Evolutionary conservation across 106 monocot species (phyloP).

Genomic region (Allium fistulosum): DNA sequence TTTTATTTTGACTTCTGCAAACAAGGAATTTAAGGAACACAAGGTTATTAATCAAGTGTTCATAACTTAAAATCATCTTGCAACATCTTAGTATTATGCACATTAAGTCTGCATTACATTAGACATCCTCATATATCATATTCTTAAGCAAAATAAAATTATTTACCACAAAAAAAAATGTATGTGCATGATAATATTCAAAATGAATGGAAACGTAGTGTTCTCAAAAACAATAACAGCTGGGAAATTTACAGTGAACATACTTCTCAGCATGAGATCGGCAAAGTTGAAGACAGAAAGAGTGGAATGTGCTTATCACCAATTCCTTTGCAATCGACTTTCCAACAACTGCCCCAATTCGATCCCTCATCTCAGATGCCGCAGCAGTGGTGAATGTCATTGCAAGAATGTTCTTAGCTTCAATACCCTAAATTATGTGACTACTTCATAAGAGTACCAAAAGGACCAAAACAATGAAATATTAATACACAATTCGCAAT

Average conservation of each 20-base stretch:
- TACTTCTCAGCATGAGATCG: constrained; percentile 86
- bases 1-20: too few relatives aligned
- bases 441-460: neutral
- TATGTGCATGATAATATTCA: neutral
- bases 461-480: neutral
- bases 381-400: constrained; percentile 97
- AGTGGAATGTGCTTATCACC: constrained; percentile 81
- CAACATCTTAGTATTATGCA: too few relatives aligned
- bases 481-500: too few relatives aligned
- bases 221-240: neutral
- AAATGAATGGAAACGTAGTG: neutral
- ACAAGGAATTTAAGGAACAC: too few relatives aligned
- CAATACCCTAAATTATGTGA: constrained; percentile 38
- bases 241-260: neutral
- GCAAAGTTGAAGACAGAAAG: constrained; percentile 85
- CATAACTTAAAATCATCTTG: too few relatives aligned
- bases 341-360: constrained; percentile 65
- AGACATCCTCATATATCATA: too few relatives aligned
- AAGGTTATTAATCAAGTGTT: too few relatives aligned
- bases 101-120: too few relatives aligned
- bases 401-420: constrained; percentile 60
- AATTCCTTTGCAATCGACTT: constrained; percentile 74
- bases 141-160: too few relatives aligned
- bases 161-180: too few relatives aligned
- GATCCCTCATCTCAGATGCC: constrained; percentile 87